Percentiles rank a stretch among this genome's conserved stretches.
phyloP scores from a whole-genome alignment of 2,329 filamentous ascomycete species.

The Alternaria atra region DNA sequence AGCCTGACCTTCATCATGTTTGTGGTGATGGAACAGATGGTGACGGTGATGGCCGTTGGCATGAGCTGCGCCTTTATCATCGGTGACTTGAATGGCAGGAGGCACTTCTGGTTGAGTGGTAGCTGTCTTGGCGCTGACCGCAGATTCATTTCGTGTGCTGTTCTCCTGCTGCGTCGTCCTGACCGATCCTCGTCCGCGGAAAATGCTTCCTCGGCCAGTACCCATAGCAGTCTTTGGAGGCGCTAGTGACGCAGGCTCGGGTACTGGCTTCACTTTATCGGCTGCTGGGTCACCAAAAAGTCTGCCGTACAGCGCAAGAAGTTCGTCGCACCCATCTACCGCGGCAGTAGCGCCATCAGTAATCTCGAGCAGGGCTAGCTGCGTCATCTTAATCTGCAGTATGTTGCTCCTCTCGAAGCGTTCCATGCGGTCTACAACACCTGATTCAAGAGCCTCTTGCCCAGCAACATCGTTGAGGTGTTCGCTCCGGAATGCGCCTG shows the following conservation, averaged over 20 bases:
- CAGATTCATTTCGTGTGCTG: constrained; percentile 33
- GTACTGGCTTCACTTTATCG: constrained; percentile 49
- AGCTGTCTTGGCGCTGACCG: constrained; percentile 35
- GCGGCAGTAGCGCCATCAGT: constrained; percentile 84
- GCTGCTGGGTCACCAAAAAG: constrained; percentile 73
- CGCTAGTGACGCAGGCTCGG: constrained; percentile 59
- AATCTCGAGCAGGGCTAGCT: constrained; percentile 83
- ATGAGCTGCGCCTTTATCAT: constrained; percentile 61
- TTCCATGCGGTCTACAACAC: constrained; percentile 81
- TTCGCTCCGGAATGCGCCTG: constrained; percentile 67
- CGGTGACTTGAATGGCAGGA: constrained; percentile 80
- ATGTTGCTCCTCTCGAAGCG: constrained; percentile 84
- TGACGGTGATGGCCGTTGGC: constrained; percentile 49
- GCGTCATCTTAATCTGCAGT: constrained; percentile 95
- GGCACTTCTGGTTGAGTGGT: constrained; percentile 52
- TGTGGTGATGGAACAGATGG: constrained; percentile 46
- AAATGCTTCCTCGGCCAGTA: constrained; percentile 79
- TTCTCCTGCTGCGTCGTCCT: constrained; percentile 32
- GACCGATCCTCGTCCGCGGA: constrained; percentile 62
- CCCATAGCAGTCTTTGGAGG: constrained; percentile 69
- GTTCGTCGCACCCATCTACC: constrained; percentile 86
- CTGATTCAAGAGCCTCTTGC: constrained; percentile 41
- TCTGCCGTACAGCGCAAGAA: constrained; percentile 81
- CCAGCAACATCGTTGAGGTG: constrained; percentile 64
- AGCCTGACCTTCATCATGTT: constrained; percentile 45